phyloP scores from a whole-genome alignment of 306 rosid species.

The Gillenia trifoliata region DNA sequence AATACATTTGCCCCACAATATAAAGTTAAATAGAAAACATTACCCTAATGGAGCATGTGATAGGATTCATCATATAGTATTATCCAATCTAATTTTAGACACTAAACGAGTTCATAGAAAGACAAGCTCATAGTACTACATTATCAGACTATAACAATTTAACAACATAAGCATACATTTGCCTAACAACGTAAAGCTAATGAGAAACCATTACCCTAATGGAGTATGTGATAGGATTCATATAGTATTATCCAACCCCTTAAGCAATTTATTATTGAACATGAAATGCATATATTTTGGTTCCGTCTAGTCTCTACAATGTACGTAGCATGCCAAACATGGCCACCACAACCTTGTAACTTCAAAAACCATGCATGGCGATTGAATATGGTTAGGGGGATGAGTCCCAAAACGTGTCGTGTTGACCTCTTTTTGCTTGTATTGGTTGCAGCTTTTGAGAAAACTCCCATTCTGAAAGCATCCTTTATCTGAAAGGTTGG shows the following conservation, averaged over 20 bases:
- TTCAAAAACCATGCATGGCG: not conserved
- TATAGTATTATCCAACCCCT: not conserved
- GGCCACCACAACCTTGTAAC: conserved; percentile 2
- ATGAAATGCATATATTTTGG: not conserved
- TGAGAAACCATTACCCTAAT: not conserved
- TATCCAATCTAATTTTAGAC: not conserved
- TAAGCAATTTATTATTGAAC: not conserved
- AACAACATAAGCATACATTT: no score
- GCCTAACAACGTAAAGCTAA: not conserved
- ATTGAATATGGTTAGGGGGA: conserved; percentile 7
- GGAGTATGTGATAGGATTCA: not conserved
- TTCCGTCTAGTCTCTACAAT: not conserved
- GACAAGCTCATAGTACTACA: not conserved
- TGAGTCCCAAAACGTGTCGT: conserved; percentile 10
- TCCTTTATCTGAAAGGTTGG: not conserved
- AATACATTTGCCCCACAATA: not conserved
- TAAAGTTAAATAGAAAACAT: not conserved
- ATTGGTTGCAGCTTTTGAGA: conserved; percentile 14
- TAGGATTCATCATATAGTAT: not conserved
- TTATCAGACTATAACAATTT: no score
- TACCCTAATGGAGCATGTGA: not conserved
- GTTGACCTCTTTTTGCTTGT: not conserved
- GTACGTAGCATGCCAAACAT: not conserved
- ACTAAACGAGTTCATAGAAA: no score
- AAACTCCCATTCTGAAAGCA: not conserved